phyloP scores from a whole-genome alignment of 2,329 filamentous ascomycete species.

The Apiospora aurea region DNA sequence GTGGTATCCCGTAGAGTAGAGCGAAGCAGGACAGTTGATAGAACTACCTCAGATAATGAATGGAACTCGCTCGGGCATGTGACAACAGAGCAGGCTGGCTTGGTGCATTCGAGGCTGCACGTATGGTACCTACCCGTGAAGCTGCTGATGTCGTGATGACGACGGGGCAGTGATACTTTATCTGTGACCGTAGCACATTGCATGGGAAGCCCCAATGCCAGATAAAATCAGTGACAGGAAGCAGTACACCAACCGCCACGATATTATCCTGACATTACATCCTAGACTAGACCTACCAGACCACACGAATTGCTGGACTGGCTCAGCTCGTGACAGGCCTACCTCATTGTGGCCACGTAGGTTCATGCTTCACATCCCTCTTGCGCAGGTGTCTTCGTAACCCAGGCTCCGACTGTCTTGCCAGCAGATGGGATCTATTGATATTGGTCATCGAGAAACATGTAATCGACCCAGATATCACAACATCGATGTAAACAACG shows the following conservation, averaged over 20 bases:
- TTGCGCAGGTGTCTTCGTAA: neutral
- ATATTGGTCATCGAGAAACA: neutral
- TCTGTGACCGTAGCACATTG: neutral
- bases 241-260: neutral
- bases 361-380: neutral
- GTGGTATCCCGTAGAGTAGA: neutral
- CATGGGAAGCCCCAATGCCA: neutral
- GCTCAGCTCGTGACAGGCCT: neutral
- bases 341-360: too few species aligned
- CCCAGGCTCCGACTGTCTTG: neutral
- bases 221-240: neutral
- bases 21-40: neutral
- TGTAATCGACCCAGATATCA: neutral
- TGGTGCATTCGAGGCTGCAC: neutral
- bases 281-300: neutral
- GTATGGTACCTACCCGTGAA: neutral
- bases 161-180: neutral
- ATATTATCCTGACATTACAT: neutral
- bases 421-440: too few species aligned
- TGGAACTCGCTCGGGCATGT: neutral
- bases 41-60: neutral
- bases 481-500: neutral
- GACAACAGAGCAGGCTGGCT: neutral
- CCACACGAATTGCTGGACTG: neutral
- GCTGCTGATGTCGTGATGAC: neutral